Evolutionary conservation across 495 filamentous ascomycete species (phyloP), one percentile per base, ranked within the genome.

Genomic region (Cercophora newfieldiana): DNA sequence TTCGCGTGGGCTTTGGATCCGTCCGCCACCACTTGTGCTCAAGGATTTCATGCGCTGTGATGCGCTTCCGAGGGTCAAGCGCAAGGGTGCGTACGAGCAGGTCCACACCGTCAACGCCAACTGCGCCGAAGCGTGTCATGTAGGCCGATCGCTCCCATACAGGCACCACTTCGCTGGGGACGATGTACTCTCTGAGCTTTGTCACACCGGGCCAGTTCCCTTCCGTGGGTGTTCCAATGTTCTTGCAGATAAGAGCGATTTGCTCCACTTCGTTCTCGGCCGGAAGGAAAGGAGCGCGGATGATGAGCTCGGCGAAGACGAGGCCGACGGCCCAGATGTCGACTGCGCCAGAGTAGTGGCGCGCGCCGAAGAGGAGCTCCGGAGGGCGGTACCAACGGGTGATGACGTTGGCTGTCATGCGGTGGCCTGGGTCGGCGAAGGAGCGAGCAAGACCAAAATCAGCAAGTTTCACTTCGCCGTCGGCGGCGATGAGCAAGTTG

Each of bases 331-430:
- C 93, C 94, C 94, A 99, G 51, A 99, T 81, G 74, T 99, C 96
- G 28, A 98, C 95, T 0, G 88, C 90, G 4, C 91, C 91, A 31
- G 89, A 89, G 79, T 99, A 99, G 77, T 93, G 90, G 57, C 88
- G 85, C 1, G 94, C 93, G 57, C 92, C 91, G 72, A 91, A 97
- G 30, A 98, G 86, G 37, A 99, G 85, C 80, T 99, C 95, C 1
- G 93, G 95, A 3, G 94, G 92, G 16, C 95, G 86, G 78, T 99
- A 98, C 93, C 94, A 99, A 22, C 92, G 87, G 50, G 96, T 99
- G 76, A 98, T 96, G 59, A 98, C 94, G 71, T 94, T 93, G 69
- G 88, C 86, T 14, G 94, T 97, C 96, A 99, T 99, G 63, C 81
- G 81, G 64, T 86, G 79, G 66, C 92, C 91, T 0, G 96, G 96